Evolutionary conservation across 73 alveolate genomes (phyloP), one percentile per base, ranked within the genome.

Genomic region (Paramecium tetraurelia): DNA sequence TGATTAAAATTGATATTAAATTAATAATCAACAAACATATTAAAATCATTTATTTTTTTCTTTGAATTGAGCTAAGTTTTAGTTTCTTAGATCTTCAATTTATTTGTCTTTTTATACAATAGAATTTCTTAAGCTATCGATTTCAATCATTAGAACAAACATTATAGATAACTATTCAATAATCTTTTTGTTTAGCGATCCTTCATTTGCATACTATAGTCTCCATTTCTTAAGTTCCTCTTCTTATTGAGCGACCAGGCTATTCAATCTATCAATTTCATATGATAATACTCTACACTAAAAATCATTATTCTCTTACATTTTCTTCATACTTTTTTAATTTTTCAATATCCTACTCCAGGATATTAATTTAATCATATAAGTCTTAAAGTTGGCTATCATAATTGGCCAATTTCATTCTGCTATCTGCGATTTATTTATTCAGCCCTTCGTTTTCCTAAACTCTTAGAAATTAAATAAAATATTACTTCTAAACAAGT

Each of bases 251-350:
- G 4, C 18, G 11, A 18, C 16, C 6, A 35, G 9, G 5, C 10
- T 40, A 35, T 72, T 35, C 20, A 36, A 38, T 72, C 86, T 72
- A 72, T 72, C 86, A 35, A 72, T 72, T 35, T 72, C 86, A 36
- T 31, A 10, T 16, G 86, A 72, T 38, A 72, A 38, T 35, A 72
- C 59, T 72, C 86, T 72, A 38, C 57, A 36, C 86, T 72, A 72
- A 35, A 29, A 72, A 72, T 72, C 41, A 63, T 22, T 31, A 31
- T 4, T 3, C 57, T n/a, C 33, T 72, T 72, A 72, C 86, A 72
- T 72, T 72, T 36, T 72, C 86, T 72, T 72, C 86, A 72, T 35
- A 72, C 5, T 72, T 72, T 72, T 36, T 36, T 38, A 72, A 38
- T 72, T 72, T 36, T 14, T 72, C 57, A 33, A 72, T 72, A 35